Evolutionary conservation across 75 land plant species (phyloP).

Genomic region (Pinus tabuliformis): DNA sequence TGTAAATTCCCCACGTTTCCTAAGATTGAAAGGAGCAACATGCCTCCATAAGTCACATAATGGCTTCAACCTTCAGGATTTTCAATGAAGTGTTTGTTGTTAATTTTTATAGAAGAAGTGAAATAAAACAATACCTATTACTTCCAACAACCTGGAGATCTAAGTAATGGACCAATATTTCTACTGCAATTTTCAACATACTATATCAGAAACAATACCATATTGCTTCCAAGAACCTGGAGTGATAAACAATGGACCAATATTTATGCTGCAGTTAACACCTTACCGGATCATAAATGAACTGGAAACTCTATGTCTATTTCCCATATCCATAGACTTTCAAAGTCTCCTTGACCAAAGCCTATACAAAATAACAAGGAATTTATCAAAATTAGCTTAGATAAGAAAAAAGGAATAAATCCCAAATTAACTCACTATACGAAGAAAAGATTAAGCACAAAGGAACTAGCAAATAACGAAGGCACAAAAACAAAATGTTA

Average conservation of each 20-base stretch:
- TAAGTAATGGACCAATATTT: neutral
- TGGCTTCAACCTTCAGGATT: slow-evolving; percentile 63
- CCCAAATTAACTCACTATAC: too few relatives aligned
- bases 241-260: too few relatives aligned
- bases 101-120: neutral
- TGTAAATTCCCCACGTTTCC: neutral
- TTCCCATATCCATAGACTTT: slow-evolving; percentile 80
- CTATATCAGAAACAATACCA: slow-evolving; percentile 56
- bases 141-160: neutral
- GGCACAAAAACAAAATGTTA: too few relatives aligned
- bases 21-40: too few relatives aligned
- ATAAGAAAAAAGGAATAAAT: too few relatives aligned
- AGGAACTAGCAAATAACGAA: too few relatives aligned
- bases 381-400: too few relatives aligned
- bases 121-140: slow-evolving; percentile 1
- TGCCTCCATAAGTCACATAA: slow-evolving; percentile 34
- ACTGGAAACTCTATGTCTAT: slow-evolving; percentile 73
- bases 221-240: too few relatives aligned
- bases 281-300: too few relatives aligned
- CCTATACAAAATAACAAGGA: slow-evolving; percentile 17
- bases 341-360: slow-evolving; percentile 67
- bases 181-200: slow-evolving; percentile 6
- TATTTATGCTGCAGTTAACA: too few relatives aligned
- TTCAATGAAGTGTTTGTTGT: neutral
- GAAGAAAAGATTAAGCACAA: too few relatives aligned